Evolutionary conservation across 2,329 filamentous ascomycete genomes (phyloP), one percentile per base, ranked within the genome.

Genomic region (Setomelanomma holmii): DNA sequence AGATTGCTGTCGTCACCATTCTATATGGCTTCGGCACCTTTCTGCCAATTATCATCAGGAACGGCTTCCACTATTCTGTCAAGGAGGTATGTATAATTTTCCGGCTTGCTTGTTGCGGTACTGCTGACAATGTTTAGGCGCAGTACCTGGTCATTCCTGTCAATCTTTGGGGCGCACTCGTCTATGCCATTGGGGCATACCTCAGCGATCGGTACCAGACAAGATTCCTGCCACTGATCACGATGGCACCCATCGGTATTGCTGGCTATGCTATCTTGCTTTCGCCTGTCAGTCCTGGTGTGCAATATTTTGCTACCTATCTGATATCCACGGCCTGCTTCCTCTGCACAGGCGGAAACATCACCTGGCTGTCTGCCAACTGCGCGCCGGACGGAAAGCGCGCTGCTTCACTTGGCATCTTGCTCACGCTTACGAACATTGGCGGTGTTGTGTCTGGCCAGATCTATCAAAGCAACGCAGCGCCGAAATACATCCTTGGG

Each of bases 101-200:
- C 40, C 19, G 4, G 19, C 36, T 47, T 40, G n/a, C 1, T 2
- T 40, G 8, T 22, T 10, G 14, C 27, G 14, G 14, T 8, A 30
- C n/a, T 21, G 21, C 23, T 55, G 30, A 53, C 10, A 7, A 5
- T 2, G 6, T 5, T 11, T 14, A 67, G 63, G 60, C 65, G 12
- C 66, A 69, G 55, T 77, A 77, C 45, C 63, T 77, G 4, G 73
- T 76, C 7, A 76, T 77, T 16, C 75, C 75, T 1, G 73, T 76
- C n/a, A 77, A 76, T 45, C 36, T 77, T 20, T 77, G 74, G 75
- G 76, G 74, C 1, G 71, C 74, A 0, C 30, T 76, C 4, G 69
- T 76, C n/a, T 78, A 77, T 49, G 67, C 67, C 1, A 43, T 75
- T n/a, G 75, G 74, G 5, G 75, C 75, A 4, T 63, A 73, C 43